Conservation (phyloP, 2,329 filamentous ascomycete species). For the Alternaria tenuissima region DNA sequence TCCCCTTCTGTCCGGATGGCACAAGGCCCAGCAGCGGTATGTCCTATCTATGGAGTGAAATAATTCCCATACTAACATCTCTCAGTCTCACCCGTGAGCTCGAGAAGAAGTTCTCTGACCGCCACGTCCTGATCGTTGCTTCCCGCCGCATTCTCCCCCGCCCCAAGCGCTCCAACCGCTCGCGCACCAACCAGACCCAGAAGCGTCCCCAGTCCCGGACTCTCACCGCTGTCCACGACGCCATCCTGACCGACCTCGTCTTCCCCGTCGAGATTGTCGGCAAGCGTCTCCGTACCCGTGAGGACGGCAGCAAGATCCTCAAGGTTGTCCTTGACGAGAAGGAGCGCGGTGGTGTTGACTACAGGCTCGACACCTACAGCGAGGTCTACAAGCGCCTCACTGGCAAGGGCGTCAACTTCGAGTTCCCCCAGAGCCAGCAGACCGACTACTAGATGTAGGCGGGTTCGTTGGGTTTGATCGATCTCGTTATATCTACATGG, state of each 20-base stretch:
- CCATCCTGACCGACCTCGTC: conserved; percentile 97
- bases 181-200: conserved; percentile 95
- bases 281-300: conserved; percentile 98
- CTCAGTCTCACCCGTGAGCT: conserved; percentile 96
- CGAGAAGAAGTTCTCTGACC: conserved; percentile 99
- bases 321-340: conserved; percentile 99
- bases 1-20: conserved; percentile 97
- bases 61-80: conserved; percentile 13
- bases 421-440: conserved; percentile 89
- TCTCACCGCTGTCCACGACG: conserved; percentile 97
- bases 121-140: conserved; percentile 98
- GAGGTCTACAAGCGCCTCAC: conserved; percentile 99
- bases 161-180: conserved; percentile 97
- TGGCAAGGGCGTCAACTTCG: conserved; percentile 94
- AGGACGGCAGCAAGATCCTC: conserved; percentile 97
- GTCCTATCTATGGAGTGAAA: conserved; percentile 37
- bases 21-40: conserved; percentile 99
- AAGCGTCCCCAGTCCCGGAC: conserved; percentile 98
- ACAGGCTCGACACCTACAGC: conserved; percentile 98
- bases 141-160: conserved; percentile 98
- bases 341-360: conserved; percentile 99
- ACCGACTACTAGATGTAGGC: conserved; percentile 76
- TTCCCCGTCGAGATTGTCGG: conserved; percentile 99
- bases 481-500: conserved; percentile 36
- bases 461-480: conserved; percentile 29